Conservation (phyloP, 2,329 filamentous ascomycete species). For the Neopestalotiopsis sp. region DNA sequence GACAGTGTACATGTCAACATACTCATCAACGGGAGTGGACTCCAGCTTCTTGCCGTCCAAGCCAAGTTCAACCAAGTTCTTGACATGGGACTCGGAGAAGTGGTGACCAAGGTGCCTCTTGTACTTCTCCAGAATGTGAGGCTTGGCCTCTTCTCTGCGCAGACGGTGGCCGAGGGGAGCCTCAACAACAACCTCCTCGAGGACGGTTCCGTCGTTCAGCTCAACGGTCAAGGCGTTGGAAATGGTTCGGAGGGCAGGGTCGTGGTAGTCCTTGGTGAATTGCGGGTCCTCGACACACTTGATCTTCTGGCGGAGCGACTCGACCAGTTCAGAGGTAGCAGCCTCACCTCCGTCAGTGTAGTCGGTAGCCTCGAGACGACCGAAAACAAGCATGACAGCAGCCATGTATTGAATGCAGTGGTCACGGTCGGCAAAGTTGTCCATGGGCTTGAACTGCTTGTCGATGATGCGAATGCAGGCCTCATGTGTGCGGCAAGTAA, state of each 20-base stretch:
- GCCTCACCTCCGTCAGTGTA: slow-evolving; percentile 94
- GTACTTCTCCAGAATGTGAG: slow-evolving; percentile 94
- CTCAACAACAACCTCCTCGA: slow-evolving; percentile 91
- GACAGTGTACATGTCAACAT: slow-evolving; percentile 74
- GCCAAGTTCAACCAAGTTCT: slow-evolving; percentile 82
- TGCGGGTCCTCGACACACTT: slow-evolving; percentile 94
- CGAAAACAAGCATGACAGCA: slow-evolving; percentile 92
- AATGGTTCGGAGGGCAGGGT: slow-evolving; percentile 92
- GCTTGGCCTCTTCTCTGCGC: slow-evolving; percentile 95
- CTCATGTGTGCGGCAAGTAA: slow-evolving; percentile 96
- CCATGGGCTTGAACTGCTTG: slow-evolving; percentile 99
- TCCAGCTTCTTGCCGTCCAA: slow-evolving; percentile 79
- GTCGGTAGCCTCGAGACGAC: slow-evolving; percentile 90
- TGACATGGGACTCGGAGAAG: slow-evolving; percentile 76
- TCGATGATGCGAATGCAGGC: slow-evolving; percentile 99
- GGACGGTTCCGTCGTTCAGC: slow-evolving; percentile 89
- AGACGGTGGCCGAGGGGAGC: slow-evolving; percentile 92
- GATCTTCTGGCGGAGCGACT: slow-evolving; percentile 92
- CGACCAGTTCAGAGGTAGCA: slow-evolving; percentile 86
- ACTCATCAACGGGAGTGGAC: slow-evolving; percentile 85
- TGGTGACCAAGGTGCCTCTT: slow-evolving; percentile 89
- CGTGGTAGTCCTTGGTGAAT: slow-evolving; percentile 95
- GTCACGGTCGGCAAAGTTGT: slow-evolving; percentile 99
- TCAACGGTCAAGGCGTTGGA: slow-evolving; percentile 95
- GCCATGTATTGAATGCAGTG: slow-evolving; percentile 99